Evolutionary conservation across 2,329 filamentous ascomycete genomes (phyloP), one percentile per base, ranked within the genome.

Genomic region (Exophiala mesophila): DNA sequence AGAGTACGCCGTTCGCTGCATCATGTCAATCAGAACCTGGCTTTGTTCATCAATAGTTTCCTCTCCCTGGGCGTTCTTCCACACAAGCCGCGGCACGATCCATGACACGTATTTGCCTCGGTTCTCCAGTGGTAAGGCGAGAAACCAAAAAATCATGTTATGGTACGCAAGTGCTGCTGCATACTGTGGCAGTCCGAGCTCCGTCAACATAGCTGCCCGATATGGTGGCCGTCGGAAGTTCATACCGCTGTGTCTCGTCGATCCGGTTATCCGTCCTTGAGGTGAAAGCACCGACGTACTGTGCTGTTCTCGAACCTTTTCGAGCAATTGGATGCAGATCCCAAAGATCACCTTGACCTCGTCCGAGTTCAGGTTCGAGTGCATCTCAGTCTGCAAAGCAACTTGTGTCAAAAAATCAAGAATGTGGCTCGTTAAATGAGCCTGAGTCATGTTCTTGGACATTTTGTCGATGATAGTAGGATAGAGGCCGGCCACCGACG

Each of bases 101-200:
- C 88, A 95, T 19, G 81, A 80, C 38, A 96, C 88, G 53, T 94
- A 83, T 48, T 80, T 86, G 23, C 83, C 78, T 37, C 92, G 82
- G 59, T 96, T 88, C 26, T 83, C 78, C 38, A 95, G 74, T 58
- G 88, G 90, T 55, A 98, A 64, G 1, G 88, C 85, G 54, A 98
- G 74, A 61, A 97, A 98, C 92, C 92, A 98, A 60, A 94, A 96
- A 2, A 88, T 84, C 53, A 98, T 89, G 55, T 95, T 88, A 61
- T 97, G 89, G 60, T 95, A 95, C 6, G 90, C 90, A 39, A 97
- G 71, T 2, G 88, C 85, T 62, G 94, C 92, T 18, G 98, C 87
- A 61, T 98, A 98, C 63, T 92, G 85, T 3, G 89, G 88, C 36
- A 95, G 72, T 52, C 92, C 87, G 48, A 92, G 85, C 5, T 81